Conservation (phyloP, 306 rosid genomes). For the Glycyrrhiza uralensis region DNA sequence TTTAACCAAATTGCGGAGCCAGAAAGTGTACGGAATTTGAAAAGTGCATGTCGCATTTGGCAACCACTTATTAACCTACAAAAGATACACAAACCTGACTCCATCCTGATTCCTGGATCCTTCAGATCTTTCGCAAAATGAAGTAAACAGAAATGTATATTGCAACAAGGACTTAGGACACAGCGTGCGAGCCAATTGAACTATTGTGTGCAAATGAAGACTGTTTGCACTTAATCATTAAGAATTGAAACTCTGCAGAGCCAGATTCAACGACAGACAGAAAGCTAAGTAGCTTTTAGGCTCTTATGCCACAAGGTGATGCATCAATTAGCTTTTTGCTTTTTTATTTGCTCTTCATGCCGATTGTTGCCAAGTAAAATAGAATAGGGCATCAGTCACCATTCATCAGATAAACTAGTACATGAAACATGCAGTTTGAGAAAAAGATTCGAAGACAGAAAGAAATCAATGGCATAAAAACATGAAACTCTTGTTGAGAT, state of each 20-base stretch:
- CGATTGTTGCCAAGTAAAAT: not conserved
- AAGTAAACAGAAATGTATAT: not conserved
- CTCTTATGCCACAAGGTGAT: not conserved
- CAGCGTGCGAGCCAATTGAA: not conserved
- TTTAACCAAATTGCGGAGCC: not conserved
- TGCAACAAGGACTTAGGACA: not conserved
- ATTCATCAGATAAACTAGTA: not conserved
- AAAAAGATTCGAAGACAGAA: not conserved
- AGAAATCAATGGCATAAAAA: not conserved
- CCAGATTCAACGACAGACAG: not conserved
- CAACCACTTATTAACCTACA: constrained; percentile 6
- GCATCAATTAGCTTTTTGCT: not conserved
- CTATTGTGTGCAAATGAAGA: not conserved
- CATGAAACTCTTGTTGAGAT: not conserved
- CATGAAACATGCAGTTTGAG: not conserved
- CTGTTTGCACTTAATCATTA: not conserved
- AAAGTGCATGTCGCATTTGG: not conserved
- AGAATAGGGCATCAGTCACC: not conserved
- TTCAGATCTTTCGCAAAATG: not conserved
- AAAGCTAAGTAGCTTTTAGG: not conserved
- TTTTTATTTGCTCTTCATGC: not conserved
- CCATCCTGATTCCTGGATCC: not conserved
- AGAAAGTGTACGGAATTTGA: not conserved
- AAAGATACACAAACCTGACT: not conserved
- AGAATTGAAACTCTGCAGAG: not conserved